Evolutionary conservation across 1,139 yeast species (phyloP).

Genomic region (Kodamaea derodonti): DNA sequence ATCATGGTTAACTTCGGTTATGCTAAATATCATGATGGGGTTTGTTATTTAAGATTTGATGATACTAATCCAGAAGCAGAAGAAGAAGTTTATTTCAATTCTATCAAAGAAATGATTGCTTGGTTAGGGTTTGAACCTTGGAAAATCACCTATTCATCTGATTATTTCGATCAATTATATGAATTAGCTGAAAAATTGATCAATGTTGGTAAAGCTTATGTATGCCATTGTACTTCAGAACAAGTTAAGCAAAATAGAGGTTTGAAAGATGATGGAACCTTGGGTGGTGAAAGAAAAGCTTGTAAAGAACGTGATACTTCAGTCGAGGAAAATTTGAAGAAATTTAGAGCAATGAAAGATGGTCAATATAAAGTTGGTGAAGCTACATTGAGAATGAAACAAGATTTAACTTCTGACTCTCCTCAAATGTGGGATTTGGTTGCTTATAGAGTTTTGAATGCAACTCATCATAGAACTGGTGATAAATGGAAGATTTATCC

Average conservation of each 20-base stretch:
- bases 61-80: slow-evolving; percentile 99
- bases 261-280: slow-evolving; percentile 82
- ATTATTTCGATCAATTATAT: slow-evolving; percentile 86
- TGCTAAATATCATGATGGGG: slow-evolving; percentile 81
- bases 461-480: slow-evolving; percentile 95
- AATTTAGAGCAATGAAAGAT: slow-evolving; percentile 87
- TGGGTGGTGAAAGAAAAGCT: slow-evolving; percentile 86
- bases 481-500: slow-evolving; percentile 97
- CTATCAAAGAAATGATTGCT: slow-evolving; percentile 76
- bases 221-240: slow-evolving; percentile 91
- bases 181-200: slow-evolving; percentile 82
- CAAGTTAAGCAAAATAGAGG: slow-evolving; percentile 91
- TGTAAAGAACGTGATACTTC: slow-evolving; percentile 72
- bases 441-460: slow-evolving; percentile 93
- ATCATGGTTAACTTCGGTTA: slow-evolving; percentile 95
- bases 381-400: slow-evolving; percentile 96
- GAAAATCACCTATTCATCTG: slow-evolving; percentile 93
- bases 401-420: slow-evolving; percentile 76
- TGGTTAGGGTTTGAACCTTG: slow-evolving; percentile 96
- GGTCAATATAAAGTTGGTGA: slow-evolving; percentile 87
- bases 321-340: slow-evolving; percentile 68
- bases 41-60: slow-evolving; percentile 88
- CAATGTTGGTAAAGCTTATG: slow-evolving; percentile 69
- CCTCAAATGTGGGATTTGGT: slow-evolving; percentile 99
- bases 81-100: slow-evolving; percentile 83